Base-by-base conservation (phyloP, 345 rosid genomes). In the Iberis pinnata region DNA sequence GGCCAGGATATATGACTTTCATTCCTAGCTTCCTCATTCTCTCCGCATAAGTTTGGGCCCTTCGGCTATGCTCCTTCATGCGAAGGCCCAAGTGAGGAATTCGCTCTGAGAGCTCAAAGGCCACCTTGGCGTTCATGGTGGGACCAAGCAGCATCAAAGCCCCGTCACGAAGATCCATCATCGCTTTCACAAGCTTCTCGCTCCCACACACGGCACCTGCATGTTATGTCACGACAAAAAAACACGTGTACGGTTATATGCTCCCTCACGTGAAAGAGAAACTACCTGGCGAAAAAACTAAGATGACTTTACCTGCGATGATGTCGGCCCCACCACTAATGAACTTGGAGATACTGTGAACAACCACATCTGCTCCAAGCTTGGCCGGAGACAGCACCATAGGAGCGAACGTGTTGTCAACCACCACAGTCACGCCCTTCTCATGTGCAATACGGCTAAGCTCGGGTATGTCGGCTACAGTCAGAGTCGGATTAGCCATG, bases 91-190 rank as follows among this genome's bases (percentile, higher is more conserved):
- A 58, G 59, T 92, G 97, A 45, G 99, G 99, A 43, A 92, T 69
- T 20, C 99, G 74, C 44, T 84, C 95, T 0, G 95, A 85, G 2
- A 92, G 70, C 50, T 86, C 97, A 36, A 83, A 86, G 4, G 99
- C 97, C 8, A 86, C 94, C 62, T 88, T 92, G 10, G 99, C 76
- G 38, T 92, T 92, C 99, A 88, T 92, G 17, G 98, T 92, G 31
- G 98, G 98, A 13, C 98, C 97, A 0, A 92, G 60, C 8, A 92
- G 82, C 98, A 92, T 85, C 15, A 88, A 39, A 6, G 87, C 12
- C n/a, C 99, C 99, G 38, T 81, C 93, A 56, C 77, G 90, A 8
- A 92, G 87, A 58, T 83, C 95, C 99, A 88, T 85, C 95, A 92
- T 88, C 14, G 86, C 78, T 71, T 81, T 85, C 75, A 92, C 87